Conservation (phyloP, 2,329 filamentous ascomycete species). For the Exserohilum rostratum region DNA sequence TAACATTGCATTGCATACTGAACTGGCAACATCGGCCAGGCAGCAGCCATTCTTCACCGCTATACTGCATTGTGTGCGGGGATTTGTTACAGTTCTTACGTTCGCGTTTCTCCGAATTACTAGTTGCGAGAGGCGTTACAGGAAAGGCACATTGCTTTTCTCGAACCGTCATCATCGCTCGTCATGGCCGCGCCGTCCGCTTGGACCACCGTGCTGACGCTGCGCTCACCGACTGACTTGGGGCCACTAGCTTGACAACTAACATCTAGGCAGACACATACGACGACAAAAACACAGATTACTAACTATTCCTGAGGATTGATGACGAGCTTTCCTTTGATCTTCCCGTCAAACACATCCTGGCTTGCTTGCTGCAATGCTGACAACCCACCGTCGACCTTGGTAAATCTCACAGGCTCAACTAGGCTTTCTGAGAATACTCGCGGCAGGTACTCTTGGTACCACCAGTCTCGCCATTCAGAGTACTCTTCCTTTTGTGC, state of each 20-base stretch:
- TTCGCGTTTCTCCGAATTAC: no score
- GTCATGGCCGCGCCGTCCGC: not conserved
- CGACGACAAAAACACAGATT: not conserved
- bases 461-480: conserved; percentile 34
- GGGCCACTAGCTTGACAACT: not conserved
- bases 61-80: not conserved
- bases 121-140: not conserved
- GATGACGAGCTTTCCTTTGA: conserved; percentile 30
- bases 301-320: conserved; percentile 30
- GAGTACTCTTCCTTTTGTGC: conserved; percentile 28
- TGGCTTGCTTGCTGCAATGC: conserved; percentile 31
- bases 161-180: not conserved
- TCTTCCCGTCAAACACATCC: conserved; percentile 31
- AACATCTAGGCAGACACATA: not conserved
- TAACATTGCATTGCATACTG: no score
- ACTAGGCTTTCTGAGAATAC: conserved; percentile 29
- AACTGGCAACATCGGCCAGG: not conserved
- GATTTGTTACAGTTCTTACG: no score
- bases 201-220: conserved; percentile 5
- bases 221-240: not conserved
- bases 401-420: conserved; percentile 30
- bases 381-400: conserved; percentile 28
- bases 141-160: not conserved
- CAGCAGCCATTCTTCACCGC: not conserved
- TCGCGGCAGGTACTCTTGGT: conserved; percentile 31